phyloP scores from a whole-genome alignment of 495 filamentous ascomycete species.

The Tuber microsphaerosporum region DNA sequence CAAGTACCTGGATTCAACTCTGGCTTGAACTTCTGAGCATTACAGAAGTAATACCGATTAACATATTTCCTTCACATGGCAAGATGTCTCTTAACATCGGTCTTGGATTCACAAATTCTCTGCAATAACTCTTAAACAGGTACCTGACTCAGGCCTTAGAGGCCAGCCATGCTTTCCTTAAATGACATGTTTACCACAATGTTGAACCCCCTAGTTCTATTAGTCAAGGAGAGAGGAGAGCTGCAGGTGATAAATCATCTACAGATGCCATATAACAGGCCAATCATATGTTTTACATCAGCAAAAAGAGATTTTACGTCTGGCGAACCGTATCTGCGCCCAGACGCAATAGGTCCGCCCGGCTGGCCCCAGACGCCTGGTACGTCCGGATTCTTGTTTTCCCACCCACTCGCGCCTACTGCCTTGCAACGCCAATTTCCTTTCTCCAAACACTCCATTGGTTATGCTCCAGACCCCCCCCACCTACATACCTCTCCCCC shows the following conservation, averaged over 20 bases:
- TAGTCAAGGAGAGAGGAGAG: constrained; percentile 6
- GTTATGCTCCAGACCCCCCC: too few relatives aligned
- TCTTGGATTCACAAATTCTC: background rate
- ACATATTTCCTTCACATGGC: background rate
- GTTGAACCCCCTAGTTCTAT: constrained; percentile 7
- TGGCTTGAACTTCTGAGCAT: background rate
- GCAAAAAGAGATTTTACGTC: constrained; percentile 8
- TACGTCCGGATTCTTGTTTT: too few relatives aligned
- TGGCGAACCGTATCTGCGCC: too few relatives aligned
- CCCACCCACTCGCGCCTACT: too few relatives aligned
- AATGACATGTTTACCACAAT: constrained; percentile 6
- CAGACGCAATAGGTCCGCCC: background rate
- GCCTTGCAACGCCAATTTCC: too few relatives aligned
- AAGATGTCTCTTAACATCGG: background rate
- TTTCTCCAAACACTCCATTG: too few relatives aligned
- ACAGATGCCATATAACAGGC: constrained; percentile 1
- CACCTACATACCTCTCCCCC: too few relatives aligned
- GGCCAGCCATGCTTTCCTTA: background rate
- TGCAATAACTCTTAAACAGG: background rate
- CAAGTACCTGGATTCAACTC: constrained; percentile 1
- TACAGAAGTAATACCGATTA: constrained; percentile 1
- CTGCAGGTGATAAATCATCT: constrained; percentile 14
- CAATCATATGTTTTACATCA: constrained; percentile 5
- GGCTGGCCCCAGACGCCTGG: too few relatives aligned
- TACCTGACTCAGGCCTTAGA: constrained; percentile 11